Percentiles rank a stretch among this genome's conserved stretches.
These are phyloP conservation scores for Myriosclerotinia duriaeana DNA, from an alignment of 2,329 filamentous ascomycete genomes.

Conservation along the genomic window DNA sequence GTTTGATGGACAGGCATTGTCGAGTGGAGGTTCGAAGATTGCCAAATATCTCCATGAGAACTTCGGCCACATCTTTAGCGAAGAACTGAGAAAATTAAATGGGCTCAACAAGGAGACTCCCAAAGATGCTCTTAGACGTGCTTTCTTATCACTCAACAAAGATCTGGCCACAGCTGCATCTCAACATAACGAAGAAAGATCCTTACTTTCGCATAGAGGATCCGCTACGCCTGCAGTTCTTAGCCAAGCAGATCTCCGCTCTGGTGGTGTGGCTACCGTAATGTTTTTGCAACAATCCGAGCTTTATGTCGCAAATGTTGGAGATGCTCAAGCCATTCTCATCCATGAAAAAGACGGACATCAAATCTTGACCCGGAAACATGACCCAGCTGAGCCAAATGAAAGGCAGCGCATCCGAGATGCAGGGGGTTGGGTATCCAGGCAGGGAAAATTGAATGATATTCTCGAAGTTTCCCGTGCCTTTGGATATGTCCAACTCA, in stretches of 20 bases:
- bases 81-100: conserved; percentile 76
- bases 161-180: conserved; percentile 84
- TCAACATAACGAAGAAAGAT: conserved; percentile 74
- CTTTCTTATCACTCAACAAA: conserved; percentile 90
- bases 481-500: conserved; percentile 90
- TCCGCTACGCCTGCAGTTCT: conserved; percentile 73
- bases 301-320: conserved; percentile 91
- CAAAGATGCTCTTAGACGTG: conserved; percentile 76
- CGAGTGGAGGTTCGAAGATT: conserved; percentile 88
- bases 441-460: conserved; percentile 92
- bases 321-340: conserved; percentile 91
- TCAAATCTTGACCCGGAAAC: conserved; percentile 82
- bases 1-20: conserved; percentile 90
- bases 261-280: conserved; percentile 88
- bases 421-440: conserved; percentile 91
- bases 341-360: conserved; percentile 85
- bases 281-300: conserved; percentile 87
- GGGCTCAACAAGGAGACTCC: conserved; percentile 69
- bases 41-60: conserved; percentile 97
- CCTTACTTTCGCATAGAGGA: conserved; percentile 65
- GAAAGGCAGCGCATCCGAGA: conserved; percentile 90
- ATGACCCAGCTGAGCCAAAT: conserved; percentile 82
- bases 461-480: conserved; percentile 86
- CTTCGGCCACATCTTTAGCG: conserved; percentile 79
- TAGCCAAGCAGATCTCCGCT: conserved; percentile 83